These are phyloP conservation scores for Thelonectria rubi DNA, from an alignment of 2,329 filamentous ascomycete genomes.

Conservation along the genomic window DNA sequence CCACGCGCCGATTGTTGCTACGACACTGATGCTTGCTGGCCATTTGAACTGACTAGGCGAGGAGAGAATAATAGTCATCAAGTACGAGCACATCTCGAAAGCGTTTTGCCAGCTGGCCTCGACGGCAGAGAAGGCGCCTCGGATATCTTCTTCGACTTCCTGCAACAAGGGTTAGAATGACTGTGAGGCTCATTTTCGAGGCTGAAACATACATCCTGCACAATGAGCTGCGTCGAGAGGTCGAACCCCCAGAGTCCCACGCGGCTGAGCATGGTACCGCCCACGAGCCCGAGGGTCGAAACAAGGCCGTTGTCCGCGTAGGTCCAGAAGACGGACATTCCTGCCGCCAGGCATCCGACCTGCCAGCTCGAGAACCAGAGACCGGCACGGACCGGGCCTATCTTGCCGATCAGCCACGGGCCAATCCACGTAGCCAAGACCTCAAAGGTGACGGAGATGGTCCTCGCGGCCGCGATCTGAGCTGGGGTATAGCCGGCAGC, in stretches of 20 bases:
- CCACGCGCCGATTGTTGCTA: constrained; percentile 54
- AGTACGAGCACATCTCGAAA: constrained; percentile 75
- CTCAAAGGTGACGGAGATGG: constrained; percentile 63
- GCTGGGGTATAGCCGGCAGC: constrained; percentile 60
- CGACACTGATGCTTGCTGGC: constrained; percentile 67
- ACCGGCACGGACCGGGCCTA: constrained; percentile 70
- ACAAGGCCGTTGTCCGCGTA: constrained; percentile 42
- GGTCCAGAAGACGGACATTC: constrained; percentile 53
- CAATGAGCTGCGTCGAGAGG: constrained; percentile 65
- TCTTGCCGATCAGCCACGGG: constrained; percentile 62
- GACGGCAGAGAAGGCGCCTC: constrained; percentile 74
- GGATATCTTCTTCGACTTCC: constrained; percentile 62
- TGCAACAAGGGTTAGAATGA: constrained; percentile 39
- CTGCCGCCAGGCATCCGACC: constrained; percentile 61
- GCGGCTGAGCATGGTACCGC: constrained; percentile 63
- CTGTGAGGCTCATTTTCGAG: background rate
- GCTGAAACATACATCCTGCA: constrained; percentile 62
- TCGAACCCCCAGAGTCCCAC: constrained; percentile 71
- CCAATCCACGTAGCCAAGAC: constrained; percentile 68
- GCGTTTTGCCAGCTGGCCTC: constrained; percentile 75
- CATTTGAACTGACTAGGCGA: constrained; percentile 71
- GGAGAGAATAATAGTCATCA: constrained; percentile 70
- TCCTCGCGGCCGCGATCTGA: constrained; percentile 64
- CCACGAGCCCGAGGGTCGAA: constrained; percentile 59
- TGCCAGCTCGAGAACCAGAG: constrained; percentile 79